Conservation (phyloP, 2,329 filamentous ascomycete genomes). For the Clarireedia sp. region DNA sequence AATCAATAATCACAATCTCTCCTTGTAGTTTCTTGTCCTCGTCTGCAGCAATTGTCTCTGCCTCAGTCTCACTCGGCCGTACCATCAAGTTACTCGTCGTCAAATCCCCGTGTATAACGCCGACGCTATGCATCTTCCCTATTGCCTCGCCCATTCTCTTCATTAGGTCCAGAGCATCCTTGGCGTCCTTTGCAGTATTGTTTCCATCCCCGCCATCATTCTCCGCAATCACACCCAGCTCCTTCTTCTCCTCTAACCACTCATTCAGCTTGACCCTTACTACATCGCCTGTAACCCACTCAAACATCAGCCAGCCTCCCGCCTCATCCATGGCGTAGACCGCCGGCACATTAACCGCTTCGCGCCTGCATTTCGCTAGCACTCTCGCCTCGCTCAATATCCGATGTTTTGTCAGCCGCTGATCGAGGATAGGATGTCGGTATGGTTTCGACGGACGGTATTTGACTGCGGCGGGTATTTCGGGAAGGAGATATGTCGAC, state of each 20-base stretch:
- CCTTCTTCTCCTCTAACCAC: slow-evolving; percentile 46
- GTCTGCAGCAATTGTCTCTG: slow-evolving; percentile 15
- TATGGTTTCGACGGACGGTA: slow-evolving; percentile 87
- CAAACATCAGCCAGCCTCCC: slow-evolving; percentile 69
- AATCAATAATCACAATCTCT: slow-evolving; percentile 86
- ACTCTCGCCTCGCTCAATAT: slow-evolving; percentile 85
- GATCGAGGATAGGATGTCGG: slow-evolving; percentile 83
- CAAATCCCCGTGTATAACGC: slow-evolving; percentile 88
- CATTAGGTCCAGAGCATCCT: slow-evolving; percentile 55
- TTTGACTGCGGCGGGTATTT: slow-evolving; percentile 72
- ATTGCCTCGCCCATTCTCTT: slow-evolving; percentile 61
- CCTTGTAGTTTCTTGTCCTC: slow-evolving; percentile 44
- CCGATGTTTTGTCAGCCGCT: slow-evolving; percentile 75
- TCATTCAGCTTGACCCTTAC: slow-evolving; percentile 63
- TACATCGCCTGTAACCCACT: slow-evolving; percentile 72
- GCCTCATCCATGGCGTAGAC: slow-evolving; percentile 61
- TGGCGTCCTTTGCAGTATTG: slow-evolving; percentile 33
- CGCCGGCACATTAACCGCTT: slow-evolving; percentile 74
- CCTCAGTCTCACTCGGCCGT: slow-evolving; percentile 27
- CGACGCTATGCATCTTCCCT: slow-evolving; percentile 70
- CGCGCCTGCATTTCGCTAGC: slow-evolving; percentile 66
- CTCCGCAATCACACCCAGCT: slow-evolving; percentile 14
- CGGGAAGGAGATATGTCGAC: slow-evolving; percentile 66
- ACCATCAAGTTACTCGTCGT: slow-evolving; percentile 98
- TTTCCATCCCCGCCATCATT: slow-evolving; percentile 35